Evolutionary conservation across 2,329 filamentous ascomycete species (phyloP), one percentile per base, ranked within the genome.

Genomic region (Neoscytalidium dimidiatum): DNA sequence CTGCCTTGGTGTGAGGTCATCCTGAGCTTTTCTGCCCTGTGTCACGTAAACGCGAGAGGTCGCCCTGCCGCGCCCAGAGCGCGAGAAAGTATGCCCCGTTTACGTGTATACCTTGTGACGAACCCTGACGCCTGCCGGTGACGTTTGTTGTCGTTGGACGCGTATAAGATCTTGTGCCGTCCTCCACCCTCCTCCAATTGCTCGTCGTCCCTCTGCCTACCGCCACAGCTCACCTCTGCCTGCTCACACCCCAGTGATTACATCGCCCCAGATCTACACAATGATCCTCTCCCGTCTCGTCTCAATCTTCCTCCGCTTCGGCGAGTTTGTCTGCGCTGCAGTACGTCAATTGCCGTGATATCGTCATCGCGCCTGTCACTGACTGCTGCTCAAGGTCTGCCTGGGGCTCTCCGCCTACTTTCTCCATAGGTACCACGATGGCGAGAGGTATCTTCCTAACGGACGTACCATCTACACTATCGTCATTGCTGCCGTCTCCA

Each of bases 381-480:
- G 31, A 66, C 64, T 28, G 43, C 35, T 17, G 14, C 48, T 9
- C 8, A 66, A 82, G 80, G 74, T 82, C 67, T 88, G 92, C 60
- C 87, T 89, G 26, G 90, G 89, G 66, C 82, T 92, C 67, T 87
- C 89, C 66, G 89, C 88, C 60, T 75, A 86, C 68, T 90, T 90
- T 75, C 85, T 93, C 28, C 83, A 87, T 73, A 79, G 80, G 43
- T 38, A 53, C 48, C 33, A 60, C 23, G 62, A 79, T 23, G 75
- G 81, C 38, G 81, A 82, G 62, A 21, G 41, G 38, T 62, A 79
- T 17, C 38, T 41, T 21, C 76, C 81, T 38, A 81, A 83, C 61
- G 87, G 84, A 38, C 88, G 90, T 64, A 88, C 89, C 80, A 92
- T 94, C 78, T 94, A 92, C 81, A 86, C 90, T 51, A 86, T 90